phyloP scores from a whole-genome alignment of 768 basidiomycete species.

The Agrocybe pediades region DNA sequence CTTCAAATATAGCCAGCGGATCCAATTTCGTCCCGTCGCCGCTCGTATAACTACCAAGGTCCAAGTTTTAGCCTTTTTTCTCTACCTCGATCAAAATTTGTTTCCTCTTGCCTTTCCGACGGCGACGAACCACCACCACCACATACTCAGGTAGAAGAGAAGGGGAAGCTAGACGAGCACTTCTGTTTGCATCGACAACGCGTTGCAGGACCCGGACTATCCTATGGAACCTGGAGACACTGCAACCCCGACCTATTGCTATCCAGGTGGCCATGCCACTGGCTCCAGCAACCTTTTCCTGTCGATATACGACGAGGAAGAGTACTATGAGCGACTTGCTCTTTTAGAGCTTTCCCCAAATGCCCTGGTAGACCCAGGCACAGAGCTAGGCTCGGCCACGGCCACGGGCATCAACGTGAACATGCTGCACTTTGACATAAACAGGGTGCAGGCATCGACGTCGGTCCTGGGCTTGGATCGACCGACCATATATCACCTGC shows the following conservation, averaged over 20 bases:
- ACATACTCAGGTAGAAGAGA: too few species aligned
- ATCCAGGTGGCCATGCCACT: constrained; percentile 15
- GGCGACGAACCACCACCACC: too few species aligned
- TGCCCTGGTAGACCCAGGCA: too few species aligned
- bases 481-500: constrained; percentile 19
- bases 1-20: constrained; percentile 1
- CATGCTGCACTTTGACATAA: not conserved
- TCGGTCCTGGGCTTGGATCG: constrained; percentile 3
- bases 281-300: constrained; percentile 18
- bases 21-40: not conserved
- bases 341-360: too few species aligned
- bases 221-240: not conserved
- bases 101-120: too few species aligned
- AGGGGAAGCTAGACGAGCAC: too few species aligned
- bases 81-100: not conserved
- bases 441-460: not conserved
- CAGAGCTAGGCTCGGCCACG: too few species aligned
- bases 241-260: constrained; percentile 8
- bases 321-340: constrained; percentile 13
- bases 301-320: constrained; percentile 26
- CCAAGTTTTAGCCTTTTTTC: constrained; percentile 1
- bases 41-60: not conserved
- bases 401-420: too few species aligned
- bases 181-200: too few species aligned
- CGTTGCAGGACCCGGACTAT: not conserved